phyloP scores from a whole-genome alignment of 148 eudicot species.

The Limonium bicolor region DNA sequence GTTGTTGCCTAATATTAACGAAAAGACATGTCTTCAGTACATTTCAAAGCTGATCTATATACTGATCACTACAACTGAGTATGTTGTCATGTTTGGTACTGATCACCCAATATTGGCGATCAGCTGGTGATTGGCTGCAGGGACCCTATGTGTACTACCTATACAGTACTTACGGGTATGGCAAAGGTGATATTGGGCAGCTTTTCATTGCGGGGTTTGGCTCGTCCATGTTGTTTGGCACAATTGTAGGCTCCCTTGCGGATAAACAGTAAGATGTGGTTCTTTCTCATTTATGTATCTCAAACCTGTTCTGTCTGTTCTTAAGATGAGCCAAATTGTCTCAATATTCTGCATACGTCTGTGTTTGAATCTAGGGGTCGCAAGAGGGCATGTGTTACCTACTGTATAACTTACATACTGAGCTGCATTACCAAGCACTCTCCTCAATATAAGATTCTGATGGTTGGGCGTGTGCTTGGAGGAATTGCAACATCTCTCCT shows the following conservation, averaged over 20 bases:
- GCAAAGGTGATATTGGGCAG: constrained; percentile 89
- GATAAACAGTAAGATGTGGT: constrained; percentile 54
- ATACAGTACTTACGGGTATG: constrained; percentile 73
- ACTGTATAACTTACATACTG: constrained; percentile 77
- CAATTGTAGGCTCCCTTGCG: constrained; percentile 87
- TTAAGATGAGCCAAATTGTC: no score
- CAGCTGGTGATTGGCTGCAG: constrained; percentile 98
- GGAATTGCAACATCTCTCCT: constrained; percentile 93
- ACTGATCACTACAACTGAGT: background rate
- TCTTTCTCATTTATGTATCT: no score
- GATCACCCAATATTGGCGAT: constrained; percentile 19
- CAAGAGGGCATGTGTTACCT: constrained; percentile 84
- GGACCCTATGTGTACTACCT: constrained; percentile 94
- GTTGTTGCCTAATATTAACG: background rate
- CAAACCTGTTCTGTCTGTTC: no score
- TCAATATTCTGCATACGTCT: background rate
- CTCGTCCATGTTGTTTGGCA: constrained; percentile 97
- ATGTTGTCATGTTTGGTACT: no score
- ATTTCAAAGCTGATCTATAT: background rate
- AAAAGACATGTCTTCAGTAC: background rate
- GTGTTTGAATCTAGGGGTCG: constrained; percentile 48
- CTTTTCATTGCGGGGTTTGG: constrained; percentile 98
- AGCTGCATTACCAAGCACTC: constrained; percentile 94
- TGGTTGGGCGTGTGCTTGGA: constrained; percentile 89
- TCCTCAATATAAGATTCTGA: constrained; percentile 67